Percentiles rank a stretch among this genome's conserved stretches.
Conservation (phyloP, 2,329 filamentous ascomycete genomes). For the Trichoderma sp. region DNA sequence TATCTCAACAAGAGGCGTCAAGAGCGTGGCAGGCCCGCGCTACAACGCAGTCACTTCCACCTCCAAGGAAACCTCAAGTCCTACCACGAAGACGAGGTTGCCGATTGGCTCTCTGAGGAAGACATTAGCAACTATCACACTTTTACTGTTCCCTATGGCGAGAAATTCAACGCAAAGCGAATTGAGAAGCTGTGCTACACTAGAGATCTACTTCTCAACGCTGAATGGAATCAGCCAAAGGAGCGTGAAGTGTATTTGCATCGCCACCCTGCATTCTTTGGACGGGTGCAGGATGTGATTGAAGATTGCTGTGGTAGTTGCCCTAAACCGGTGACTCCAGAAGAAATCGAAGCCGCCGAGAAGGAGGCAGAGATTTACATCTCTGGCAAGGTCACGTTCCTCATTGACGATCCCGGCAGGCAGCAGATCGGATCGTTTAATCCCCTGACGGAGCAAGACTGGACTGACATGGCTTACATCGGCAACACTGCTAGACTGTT, state of each 20-base stretch:
- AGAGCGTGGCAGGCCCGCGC: conserved; percentile 69
- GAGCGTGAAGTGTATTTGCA: conserved; percentile 77
- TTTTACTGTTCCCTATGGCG: conserved; percentile 70
- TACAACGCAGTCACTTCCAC: conserved; percentile 45
- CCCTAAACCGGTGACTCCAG: conserved; percentile 65
- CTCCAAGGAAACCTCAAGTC: conserved; percentile 74
- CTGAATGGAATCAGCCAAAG: conserved; percentile 80
- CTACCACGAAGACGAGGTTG: conserved; percentile 73
- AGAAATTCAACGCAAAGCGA: conserved; percentile 62
- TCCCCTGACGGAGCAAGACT: conserved; percentile 77
- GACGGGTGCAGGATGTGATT: conserved; percentile 71
- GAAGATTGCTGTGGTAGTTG: conserved; percentile 82
- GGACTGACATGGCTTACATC: conserved; percentile 90
- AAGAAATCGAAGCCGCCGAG: conserved; percentile 70
- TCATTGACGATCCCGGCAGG: conserved; percentile 79
- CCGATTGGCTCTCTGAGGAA: conserved; percentile 77
- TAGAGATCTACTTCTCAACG: conserved; percentile 78
- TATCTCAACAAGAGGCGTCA: conserved; percentile 70
- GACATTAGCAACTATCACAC: conserved; percentile 80
- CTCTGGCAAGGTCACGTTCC: conserved; percentile 70
- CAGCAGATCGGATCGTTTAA: conserved; percentile 74
- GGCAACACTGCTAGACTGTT: conserved; percentile 76
- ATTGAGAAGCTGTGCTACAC: conserved; percentile 84
- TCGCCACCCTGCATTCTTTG: conserved; percentile 84
- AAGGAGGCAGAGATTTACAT: conserved; percentile 77